phyloP scores from a whole-genome alignment of 495 filamentous ascomycete species.

The Hypoxylon intermedium region DNA sequence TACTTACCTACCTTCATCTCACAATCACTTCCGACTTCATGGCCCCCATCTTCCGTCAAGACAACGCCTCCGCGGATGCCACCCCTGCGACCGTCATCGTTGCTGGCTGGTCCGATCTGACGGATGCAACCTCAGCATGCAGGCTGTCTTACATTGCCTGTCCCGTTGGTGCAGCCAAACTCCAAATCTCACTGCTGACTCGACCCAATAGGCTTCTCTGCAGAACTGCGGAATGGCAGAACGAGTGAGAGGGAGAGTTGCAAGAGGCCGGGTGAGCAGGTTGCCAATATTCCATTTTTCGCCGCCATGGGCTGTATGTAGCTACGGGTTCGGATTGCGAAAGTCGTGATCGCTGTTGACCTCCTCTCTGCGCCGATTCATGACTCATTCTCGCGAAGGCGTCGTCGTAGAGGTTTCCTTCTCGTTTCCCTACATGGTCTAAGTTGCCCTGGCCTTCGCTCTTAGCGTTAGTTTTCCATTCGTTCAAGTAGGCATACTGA shows the following conservation, averaged over 20 bases:
- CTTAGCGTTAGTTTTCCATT: not conserved
- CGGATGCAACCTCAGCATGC: slow-evolving; percentile 31
- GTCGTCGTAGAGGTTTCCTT: not conserved
- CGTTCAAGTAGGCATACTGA: not conserved
- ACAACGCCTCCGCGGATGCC: not conserved
- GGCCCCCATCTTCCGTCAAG: slow-evolving; percentile 3
- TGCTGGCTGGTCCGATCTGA: slow-evolving; percentile 11
- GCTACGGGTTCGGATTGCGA: slow-evolving; percentile 3
- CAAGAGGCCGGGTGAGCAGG: slow-evolving; percentile 25
- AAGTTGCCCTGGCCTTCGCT: too few relatives aligned
- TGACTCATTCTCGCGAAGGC: not conserved
- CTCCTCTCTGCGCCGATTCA: slow-evolving; percentile 5
- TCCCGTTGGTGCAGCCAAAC: slow-evolving; percentile 13
- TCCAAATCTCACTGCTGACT: slow-evolving; percentile 31
- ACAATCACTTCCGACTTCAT: too few relatives aligned
- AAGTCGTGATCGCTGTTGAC: slow-evolving; percentile 17
- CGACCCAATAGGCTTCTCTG: slow-evolving; percentile 26
- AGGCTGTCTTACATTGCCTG: slow-evolving; percentile 34
- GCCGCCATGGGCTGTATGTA: not conserved
- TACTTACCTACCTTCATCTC: too few relatives aligned
- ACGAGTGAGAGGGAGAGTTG: slow-evolving; percentile 15
- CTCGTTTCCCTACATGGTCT: too few relatives aligned
- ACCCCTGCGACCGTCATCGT: not conserved
- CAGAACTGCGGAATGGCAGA: not conserved
- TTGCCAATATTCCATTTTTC: slow-evolving; percentile 23